These are phyloP conservation scores for Talaromyces sp. DNA, from an alignment of 2,329 filamentous ascomycete genomes.

Conservation along the genomic window DNA sequence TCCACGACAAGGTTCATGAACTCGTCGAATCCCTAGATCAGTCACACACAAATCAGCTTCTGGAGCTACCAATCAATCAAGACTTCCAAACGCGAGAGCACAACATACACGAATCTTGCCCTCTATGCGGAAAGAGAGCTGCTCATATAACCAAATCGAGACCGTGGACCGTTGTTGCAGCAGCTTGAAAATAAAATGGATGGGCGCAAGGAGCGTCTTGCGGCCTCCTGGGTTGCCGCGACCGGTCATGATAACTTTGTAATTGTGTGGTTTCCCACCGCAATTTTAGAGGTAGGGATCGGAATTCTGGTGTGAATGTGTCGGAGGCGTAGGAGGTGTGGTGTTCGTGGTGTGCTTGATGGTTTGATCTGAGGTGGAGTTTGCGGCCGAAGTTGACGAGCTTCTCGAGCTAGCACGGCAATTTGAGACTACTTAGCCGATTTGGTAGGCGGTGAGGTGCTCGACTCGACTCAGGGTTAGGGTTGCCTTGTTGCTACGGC, in stretches of 20 bases:
- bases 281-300: background rate
- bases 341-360: slow-evolving; percentile 12
- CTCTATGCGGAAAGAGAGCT: slow-evolving; percentile 89
- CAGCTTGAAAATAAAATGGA: slow-evolving; percentile 93
- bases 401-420: background rate
- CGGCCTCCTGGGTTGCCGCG: slow-evolving; percentile 56
- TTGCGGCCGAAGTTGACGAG: slow-evolving; percentile 1
- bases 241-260: slow-evolving; percentile 48
- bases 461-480: background rate
- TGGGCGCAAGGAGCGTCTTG: slow-evolving; percentile 71
- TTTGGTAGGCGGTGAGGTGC: background rate
- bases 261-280: background rate
- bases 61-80: background rate
- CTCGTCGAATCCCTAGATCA: slow-evolving; percentile 83
- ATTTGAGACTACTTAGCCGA: too few relatives aligned
- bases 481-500: background rate
- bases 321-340: background rate
- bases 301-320: background rate
- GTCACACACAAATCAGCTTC: slow-evolving; percentile 6
- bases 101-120: slow-evolving; percentile 83
- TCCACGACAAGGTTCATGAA: slow-evolving; percentile 99
- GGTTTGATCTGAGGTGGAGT: slow-evolving; percentile 16
- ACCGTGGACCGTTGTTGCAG: slow-evolving; percentile 80
- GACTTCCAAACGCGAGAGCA: background rate
- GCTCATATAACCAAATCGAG: slow-evolving; percentile 95